Conservation (phyloP, 2,329 filamentous ascomycete species). For the Plenodomus lindquistii region DNA sequence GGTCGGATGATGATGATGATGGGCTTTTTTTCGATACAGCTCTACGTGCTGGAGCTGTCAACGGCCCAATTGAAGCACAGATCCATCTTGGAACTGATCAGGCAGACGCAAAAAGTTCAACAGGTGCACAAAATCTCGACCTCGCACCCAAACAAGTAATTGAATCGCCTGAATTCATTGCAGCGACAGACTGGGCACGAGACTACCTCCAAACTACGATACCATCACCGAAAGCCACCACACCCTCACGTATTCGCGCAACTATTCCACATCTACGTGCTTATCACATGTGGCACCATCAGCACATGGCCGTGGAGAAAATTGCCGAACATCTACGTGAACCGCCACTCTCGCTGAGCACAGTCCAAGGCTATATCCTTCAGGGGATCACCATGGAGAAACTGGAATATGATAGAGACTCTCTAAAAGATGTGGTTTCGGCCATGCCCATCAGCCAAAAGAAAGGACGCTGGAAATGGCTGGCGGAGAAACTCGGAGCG, state of each 20-base stretch:
- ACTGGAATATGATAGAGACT: conserved; percentile 28
- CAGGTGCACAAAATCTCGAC: neutral
- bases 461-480: conserved; percentile 27
- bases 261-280: conserved; percentile 37
- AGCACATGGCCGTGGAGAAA: conserved; percentile 24
- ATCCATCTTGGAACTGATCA: neutral
- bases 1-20: neutral
- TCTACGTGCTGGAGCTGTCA: neutral
- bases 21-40: neutral
- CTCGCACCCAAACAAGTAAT: conserved; percentile 1
- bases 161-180: conserved; percentile 22
- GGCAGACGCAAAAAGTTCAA: neutral
- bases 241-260: conserved; percentile 32
- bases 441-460: conserved; percentile 26
- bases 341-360: conserved; percentile 33
- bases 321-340: conserved; percentile 32
- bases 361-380: conserved; percentile 35
- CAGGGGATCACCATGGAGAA: conserved; percentile 35
- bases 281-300: conserved; percentile 41
- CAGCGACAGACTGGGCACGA: conserved; percentile 36
- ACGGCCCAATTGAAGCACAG: neutral
- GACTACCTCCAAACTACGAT: conserved; percentile 33
- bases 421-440: conserved; percentile 25
- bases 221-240: conserved; percentile 20
- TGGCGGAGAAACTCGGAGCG: conserved; percentile 28